Conservation (phyloP, 257 asterid genomes). For the Ligustrum vulgare region DNA sequence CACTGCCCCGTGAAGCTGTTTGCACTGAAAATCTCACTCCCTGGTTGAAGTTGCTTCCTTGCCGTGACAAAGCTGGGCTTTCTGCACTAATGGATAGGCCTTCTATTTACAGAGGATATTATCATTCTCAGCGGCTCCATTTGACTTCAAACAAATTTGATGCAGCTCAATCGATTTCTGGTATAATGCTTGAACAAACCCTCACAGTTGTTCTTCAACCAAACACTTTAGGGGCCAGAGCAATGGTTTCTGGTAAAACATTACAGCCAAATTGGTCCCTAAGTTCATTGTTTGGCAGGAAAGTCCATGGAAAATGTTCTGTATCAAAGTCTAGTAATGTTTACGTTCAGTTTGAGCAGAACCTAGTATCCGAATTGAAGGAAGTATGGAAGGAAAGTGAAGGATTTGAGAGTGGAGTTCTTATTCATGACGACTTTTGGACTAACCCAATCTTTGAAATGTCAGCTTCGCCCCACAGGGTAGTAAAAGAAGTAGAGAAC, state of each 20-base stretch:
- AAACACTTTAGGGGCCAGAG: conserved; percentile 32
- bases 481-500: conserved; percentile 52
- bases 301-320: conserved; percentile 66
- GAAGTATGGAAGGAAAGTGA: conserved; percentile 27
- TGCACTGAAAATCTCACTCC: conserved; percentile 99
- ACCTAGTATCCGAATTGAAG: conserved; percentile 55
- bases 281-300: conserved; percentile 83
- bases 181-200: conserved; percentile 83
- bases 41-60: conserved; percentile 98
- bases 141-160: conserved; percentile 66
- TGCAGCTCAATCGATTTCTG: conserved; percentile 38
- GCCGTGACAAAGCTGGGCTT: conserved; percentile 94
- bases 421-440: conserved; percentile 26
- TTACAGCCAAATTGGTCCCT: conserved; percentile 85
- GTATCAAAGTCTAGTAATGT: conserved; percentile 73
- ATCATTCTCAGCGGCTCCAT: conserved; percentile 89
- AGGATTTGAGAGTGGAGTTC: conserved; percentile 33
- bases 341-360: conserved; percentile 70
- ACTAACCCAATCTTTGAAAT: conserved; percentile 56
- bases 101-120: conserved; percentile 75
- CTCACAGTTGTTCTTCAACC: conserved; percentile 92
- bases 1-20: conserved; percentile 99
- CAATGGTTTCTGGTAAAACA: conserved; percentile 37
- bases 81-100: conserved; percentile 91
- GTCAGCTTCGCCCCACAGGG: conserved; percentile 60